Evolutionary conservation across 495 filamentous ascomycete genomes (phyloP).

Genomic region (Aspergillus wentii): DNA sequence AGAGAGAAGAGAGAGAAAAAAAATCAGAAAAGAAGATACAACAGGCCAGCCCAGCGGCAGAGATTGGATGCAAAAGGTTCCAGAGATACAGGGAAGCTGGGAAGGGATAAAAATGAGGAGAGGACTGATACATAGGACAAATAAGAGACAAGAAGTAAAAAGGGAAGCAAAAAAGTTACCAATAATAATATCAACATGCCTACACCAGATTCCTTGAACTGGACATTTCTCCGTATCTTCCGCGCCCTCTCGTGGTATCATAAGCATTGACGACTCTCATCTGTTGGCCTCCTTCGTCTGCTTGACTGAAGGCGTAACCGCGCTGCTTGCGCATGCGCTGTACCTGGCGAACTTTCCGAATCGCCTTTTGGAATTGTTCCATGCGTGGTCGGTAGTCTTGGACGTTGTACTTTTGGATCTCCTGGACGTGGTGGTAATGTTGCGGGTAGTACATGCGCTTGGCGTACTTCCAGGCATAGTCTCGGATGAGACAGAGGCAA

Average conservation of each 20-base stretch:
- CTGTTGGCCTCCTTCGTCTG: constrained; percentile 76
- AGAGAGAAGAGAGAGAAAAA: background rate
- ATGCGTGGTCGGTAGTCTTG: constrained; percentile 98
- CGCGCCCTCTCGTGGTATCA: constrained; percentile 89
- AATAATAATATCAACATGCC: constrained; percentile 18
- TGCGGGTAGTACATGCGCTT: constrained; percentile 97
- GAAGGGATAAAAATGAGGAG: too few species aligned
- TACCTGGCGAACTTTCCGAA: constrained; percentile 96
- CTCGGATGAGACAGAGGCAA: constrained; percentile 76
- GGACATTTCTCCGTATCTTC: constrained; percentile 94
- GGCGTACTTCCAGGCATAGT: constrained; percentile 79
- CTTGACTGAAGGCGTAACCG: constrained; percentile 96
- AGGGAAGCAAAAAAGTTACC: constrained; percentile 11
- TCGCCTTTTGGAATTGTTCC: constrained; percentile 99
- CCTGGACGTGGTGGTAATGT: constrained; percentile 97
- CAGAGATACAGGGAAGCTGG: constrained; percentile 1
- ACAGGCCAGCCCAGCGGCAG: background rate
- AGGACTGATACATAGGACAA: constrained; percentile 4
- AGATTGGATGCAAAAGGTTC: background rate
- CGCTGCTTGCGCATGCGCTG: constrained; percentile 99
- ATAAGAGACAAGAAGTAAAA: constrained; percentile 11
- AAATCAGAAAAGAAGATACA: background rate
- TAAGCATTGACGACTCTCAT: constrained; percentile 93
- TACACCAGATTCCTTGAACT: constrained; percentile 53
- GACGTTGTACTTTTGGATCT: constrained; percentile 99